phyloP scores from a whole-genome alignment of 805 yeast genomes.

The Cephaloascus fragrans region DNA sequence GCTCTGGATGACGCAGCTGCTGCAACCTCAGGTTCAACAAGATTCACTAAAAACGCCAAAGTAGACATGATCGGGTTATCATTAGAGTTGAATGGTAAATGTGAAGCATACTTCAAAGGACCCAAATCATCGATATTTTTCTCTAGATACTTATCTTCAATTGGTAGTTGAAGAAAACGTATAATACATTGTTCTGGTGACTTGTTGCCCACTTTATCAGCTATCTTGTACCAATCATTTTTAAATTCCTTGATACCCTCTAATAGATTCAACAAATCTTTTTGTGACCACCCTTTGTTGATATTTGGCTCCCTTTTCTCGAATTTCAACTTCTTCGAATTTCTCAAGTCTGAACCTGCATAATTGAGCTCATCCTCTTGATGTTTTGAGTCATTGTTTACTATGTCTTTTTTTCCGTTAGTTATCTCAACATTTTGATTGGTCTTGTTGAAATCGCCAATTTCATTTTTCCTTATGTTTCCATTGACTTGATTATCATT shows the following conservation, averaged over 20 bases:
- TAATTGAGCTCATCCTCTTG: slow-evolving; percentile 1
- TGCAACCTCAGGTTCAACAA: slow-evolving; percentile 82
- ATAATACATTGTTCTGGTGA: slow-evolving; percentile 73
- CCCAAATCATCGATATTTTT: slow-evolving; percentile 43
- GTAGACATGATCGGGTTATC: slow-evolving; percentile 94
- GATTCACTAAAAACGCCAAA: slow-evolving; percentile 75
- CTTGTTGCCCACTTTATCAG: slow-evolving; percentile 56
- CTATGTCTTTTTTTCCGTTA: not conserved
- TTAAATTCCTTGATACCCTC: slow-evolving; percentile 52
- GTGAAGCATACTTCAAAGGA: slow-evolving; percentile 72
- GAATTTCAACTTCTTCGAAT: not conserved
- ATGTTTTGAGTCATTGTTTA: slow-evolving; percentile 2
- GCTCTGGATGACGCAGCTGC: slow-evolving; percentile 70
- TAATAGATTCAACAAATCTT: slow-evolving; percentile 50
- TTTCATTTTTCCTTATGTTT: too few relatives aligned
- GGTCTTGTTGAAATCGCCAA: not conserved
- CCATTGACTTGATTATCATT: too few relatives aligned
- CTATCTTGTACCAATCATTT: slow-evolving; percentile 74
- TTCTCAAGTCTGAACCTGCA: not conserved
- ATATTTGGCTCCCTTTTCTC: slow-evolving; percentile 17
- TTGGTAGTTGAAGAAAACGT: slow-evolving; percentile 70
- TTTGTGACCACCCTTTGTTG: slow-evolving; percentile 52
- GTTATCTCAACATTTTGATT: not conserved
- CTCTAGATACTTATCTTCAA: slow-evolving; percentile 64
- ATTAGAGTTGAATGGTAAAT: slow-evolving; percentile 72